Percentiles rank a stretch among this genome's conserved stretches.
Conservation (phyloP, 805 yeast species). For the Cyberlindnera galapagoensis region DNA sequence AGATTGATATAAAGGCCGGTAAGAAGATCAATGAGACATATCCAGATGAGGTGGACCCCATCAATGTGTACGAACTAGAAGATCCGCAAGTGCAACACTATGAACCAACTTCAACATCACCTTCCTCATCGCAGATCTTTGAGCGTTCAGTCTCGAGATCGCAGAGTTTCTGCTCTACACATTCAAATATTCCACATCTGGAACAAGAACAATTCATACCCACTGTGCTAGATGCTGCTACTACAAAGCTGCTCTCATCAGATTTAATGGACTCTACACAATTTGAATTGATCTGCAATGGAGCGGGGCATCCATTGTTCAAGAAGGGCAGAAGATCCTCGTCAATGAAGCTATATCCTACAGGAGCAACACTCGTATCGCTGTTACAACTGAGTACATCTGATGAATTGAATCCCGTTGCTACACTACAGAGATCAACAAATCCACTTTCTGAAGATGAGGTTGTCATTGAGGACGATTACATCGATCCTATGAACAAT, state of each 20-base stretch:
- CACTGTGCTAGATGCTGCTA: conserved; percentile 12
- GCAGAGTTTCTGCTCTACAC: conserved; percentile 9
- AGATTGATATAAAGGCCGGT: conserved; percentile 39
- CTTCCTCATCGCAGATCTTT: conserved; percentile 7
- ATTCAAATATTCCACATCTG: conserved; percentile 12
- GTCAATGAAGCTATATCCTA: not conserved
- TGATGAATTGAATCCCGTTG: no score
- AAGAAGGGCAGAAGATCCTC: conserved; percentile 5
- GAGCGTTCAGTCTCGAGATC: conserved; percentile 13
- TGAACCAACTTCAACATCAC: no score
- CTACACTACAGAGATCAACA: no score
- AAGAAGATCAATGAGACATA: conserved; percentile 33
- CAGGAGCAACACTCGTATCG: no score
- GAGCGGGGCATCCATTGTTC: conserved; percentile 12
- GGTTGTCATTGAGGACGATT: not conserved
- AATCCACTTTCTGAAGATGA: not conserved
- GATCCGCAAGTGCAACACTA: conserved; percentile 1
- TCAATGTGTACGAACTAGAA: no score
- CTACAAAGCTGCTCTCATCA: no score
- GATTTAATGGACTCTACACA: not conserved
- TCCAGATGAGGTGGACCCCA: no score
- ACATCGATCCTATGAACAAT: no score
- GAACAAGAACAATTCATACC: conserved; percentile 12
- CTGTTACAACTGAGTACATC: no score
- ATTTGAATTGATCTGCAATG: conserved; percentile 11